Conservation (phyloP, 352 stramenopile species). For the Globisporangium heterothallicum region DNA sequence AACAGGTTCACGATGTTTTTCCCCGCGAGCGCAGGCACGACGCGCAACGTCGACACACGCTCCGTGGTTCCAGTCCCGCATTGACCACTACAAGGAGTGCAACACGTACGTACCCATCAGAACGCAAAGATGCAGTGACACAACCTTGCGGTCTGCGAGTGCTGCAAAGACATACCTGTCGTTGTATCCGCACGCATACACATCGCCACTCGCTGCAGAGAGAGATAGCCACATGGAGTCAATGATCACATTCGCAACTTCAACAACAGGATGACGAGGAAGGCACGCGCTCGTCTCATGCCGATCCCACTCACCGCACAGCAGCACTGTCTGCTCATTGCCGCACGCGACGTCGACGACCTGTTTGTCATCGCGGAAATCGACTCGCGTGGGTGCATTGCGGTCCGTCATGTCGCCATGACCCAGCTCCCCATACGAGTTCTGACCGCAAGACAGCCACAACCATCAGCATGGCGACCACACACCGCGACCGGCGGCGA, state of each 20-base stretch:
- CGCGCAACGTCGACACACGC: constrained; percentile 38
- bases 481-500: too few relatives aligned
- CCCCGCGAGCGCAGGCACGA: constrained; percentile 48
- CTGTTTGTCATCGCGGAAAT: constrained; percentile 26
- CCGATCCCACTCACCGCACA: constrained; percentile 51
- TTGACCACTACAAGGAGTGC: constrained; percentile 60
- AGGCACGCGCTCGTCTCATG: too few relatives aligned
- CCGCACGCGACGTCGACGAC: constrained; percentile 81
- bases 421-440: constrained; percentile 90
- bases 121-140: not conserved
- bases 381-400: constrained; percentile 43
- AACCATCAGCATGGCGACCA: not conserved
- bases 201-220: constrained; percentile 50
- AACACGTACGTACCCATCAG: not conserved
- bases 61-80: constrained; percentile 85
- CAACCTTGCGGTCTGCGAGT: not conserved
- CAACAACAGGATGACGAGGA: too few relatives aligned
- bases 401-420: constrained; percentile 76
- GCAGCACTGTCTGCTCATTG: constrained; percentile 89
- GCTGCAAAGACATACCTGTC: constrained; percentile 51
- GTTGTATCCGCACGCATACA: constrained; percentile 91
- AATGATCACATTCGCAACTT: too few relatives aligned
- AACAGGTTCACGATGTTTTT: constrained; percentile 73
- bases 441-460: constrained; percentile 39
- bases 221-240: not conserved